Evolutionary conservation across 1,284 basidiomycete species (phyloP).

Genomic region (Malassezia caprae): DNA sequence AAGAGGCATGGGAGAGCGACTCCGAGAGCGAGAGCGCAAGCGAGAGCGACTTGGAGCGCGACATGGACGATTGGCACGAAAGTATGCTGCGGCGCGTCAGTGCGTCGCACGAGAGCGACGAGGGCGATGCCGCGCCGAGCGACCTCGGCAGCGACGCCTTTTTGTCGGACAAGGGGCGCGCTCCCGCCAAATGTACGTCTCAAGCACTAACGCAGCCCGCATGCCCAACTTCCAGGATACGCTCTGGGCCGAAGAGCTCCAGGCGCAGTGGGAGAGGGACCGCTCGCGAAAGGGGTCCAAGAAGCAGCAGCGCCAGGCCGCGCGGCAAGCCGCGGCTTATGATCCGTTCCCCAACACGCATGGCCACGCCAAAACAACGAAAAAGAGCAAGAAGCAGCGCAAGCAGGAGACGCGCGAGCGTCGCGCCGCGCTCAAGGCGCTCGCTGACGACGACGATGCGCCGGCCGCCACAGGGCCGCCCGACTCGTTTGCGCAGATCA

Average conservation of each 20-base stretch:
- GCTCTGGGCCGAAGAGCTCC: constrained; percentile 58
- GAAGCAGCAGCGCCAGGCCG: constrained; percentile 33
- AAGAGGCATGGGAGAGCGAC: constrained; percentile 11
- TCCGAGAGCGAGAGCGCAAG: constrained; percentile 18
- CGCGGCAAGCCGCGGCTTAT: constrained; percentile 54
- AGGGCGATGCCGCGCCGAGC: background rate
- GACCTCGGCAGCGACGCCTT: background rate
- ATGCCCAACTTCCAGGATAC: constrained; percentile 33
- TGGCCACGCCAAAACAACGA: constrained; percentile 27
- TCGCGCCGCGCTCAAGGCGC: constrained; percentile 23
- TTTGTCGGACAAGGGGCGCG: background rate
- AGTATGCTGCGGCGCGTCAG: background rate
- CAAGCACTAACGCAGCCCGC: background rate
- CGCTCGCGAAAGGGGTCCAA: constrained; percentile 27
- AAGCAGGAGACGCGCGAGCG: constrained; percentile 25
- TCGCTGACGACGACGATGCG: constrained; percentile 19
- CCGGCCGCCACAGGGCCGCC: constrained; percentile 18
- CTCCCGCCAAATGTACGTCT: background rate
- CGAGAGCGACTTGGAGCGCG: constrained; percentile 10
- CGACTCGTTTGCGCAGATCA: constrained; percentile 27
- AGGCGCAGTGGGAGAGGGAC: constrained; percentile 51
- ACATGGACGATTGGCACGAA: constrained; percentile 15
- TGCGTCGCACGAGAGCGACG: background rate
- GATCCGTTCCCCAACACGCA: constrained; percentile 49
- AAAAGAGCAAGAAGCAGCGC: constrained; percentile 26